Conservation (phyloP, 2,329 filamentous ascomycete genomes). For the Coniochaeta pulveracea region DNA sequence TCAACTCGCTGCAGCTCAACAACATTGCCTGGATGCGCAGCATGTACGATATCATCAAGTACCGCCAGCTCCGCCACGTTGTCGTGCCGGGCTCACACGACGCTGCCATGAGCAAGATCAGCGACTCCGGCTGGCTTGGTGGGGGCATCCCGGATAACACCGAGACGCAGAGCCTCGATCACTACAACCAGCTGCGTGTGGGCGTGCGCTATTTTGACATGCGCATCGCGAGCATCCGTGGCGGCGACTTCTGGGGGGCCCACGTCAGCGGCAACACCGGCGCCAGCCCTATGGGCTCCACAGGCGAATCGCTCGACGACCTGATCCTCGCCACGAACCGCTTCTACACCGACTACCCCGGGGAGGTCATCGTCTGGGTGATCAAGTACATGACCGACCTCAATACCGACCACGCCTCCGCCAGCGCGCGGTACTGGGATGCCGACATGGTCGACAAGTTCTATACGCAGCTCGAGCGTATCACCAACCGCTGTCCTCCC, state of each 20-base stretch:
- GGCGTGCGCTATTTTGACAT: slow-evolving; percentile 37
- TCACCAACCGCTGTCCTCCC: slow-evolving; percentile 26
- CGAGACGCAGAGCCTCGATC: slow-evolving; percentile 30
- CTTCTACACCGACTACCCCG: slow-evolving; percentile 29
- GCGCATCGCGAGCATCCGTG: slow-evolving; percentile 20
- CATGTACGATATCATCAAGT: slow-evolving; percentile 20
- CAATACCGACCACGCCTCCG: slow-evolving; percentile 23
- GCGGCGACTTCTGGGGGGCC: slow-evolving; percentile 20
- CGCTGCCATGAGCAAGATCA: slow-evolving; percentile 33
- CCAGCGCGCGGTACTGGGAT: slow-evolving; percentile 12
- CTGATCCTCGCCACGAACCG: slow-evolving; percentile 30
- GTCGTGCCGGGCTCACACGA: slow-evolving; percentile 37
- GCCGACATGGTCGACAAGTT: slow-evolving; percentile 27
- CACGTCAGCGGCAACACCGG: slow-evolving; percentile 13
- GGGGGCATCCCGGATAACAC: slow-evolving; percentile 27
- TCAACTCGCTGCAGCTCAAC: slow-evolving; percentile 17
- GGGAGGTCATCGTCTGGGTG: slow-evolving; percentile 33
- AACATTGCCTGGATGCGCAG: slow-evolving; percentile 19
- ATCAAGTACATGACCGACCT: slow-evolving; percentile 29
- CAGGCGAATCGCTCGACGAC: slow-evolving; percentile 29
- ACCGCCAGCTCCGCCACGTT: slow-evolving; percentile 29
- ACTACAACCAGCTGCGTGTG: slow-evolving; percentile 30
- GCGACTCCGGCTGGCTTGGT: slow-evolving; percentile 18
- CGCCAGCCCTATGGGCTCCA: slow-evolving; percentile 27
- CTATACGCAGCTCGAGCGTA: slow-evolving; percentile 25